Evolutionary conservation across 768 basidiomycete species (phyloP).

Genomic region (Tubosaeta sp.): DNA sequence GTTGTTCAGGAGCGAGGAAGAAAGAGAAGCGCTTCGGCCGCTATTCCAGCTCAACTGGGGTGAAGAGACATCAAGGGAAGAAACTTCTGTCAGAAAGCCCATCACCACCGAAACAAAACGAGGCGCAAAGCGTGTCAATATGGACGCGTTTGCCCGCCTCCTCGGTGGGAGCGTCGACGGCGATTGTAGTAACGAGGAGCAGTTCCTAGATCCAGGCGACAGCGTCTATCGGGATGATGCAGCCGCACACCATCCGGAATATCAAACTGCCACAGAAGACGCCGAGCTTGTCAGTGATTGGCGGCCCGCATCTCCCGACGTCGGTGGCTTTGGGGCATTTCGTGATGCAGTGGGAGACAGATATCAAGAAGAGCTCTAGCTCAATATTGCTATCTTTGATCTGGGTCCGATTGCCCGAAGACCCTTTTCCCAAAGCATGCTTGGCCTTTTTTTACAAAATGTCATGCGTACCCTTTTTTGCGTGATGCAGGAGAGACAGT

Average conservation of each 20-base stretch:
- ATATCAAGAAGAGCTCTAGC: constrained; percentile 30
- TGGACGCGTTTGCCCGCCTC: constrained; percentile 53
- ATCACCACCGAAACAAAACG: constrained; percentile 22
- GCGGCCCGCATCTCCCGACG: constrained; percentile 38
- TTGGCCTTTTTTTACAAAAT: neutral
- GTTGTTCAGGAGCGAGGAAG: constrained; percentile 49
- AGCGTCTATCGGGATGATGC: constrained; percentile 14
- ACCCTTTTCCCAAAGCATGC: neutral
- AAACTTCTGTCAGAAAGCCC: constrained; percentile 3
- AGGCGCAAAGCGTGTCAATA: constrained; percentile 44
- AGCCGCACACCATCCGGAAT: constrained; percentile 5
- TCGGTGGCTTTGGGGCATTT: constrained; percentile 11
- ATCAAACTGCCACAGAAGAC: constrained; percentile 13
- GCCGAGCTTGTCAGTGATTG: constrained; percentile 44
- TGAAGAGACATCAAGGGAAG: constrained; percentile 25
- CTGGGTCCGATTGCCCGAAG: constrained; percentile 2
- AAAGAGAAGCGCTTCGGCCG: constrained; percentile 41
- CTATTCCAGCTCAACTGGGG: constrained; percentile 37
- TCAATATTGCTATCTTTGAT: neutral
- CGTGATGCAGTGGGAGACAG: constrained; percentile 16
- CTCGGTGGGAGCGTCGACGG: constrained; percentile 34
- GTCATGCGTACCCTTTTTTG: constrained; percentile 1
- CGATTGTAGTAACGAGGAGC: constrained; percentile 20
- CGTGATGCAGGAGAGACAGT: neutral
- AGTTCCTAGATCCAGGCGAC: constrained; percentile 22